Percentiles rank a stretch among this genome's conserved stretches.
These are phyloP conservation scores for Metschnikowia picachoensis DNA, from an alignment of 805 yeast genomes.

Conservation along the genomic window DNA sequence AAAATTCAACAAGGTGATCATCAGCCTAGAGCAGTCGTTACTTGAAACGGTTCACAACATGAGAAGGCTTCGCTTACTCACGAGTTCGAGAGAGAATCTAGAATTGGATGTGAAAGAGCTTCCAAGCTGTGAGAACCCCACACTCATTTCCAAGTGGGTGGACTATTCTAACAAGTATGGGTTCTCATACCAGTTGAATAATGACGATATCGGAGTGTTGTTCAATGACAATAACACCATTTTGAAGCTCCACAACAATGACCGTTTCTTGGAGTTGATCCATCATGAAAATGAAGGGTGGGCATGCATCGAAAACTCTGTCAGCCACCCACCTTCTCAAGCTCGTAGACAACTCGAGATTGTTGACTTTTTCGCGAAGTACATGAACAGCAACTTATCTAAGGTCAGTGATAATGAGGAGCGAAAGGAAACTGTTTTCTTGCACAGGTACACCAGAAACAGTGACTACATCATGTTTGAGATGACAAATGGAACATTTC, in stretches of 20 bases:
- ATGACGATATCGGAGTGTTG: constrained; percentile 85
- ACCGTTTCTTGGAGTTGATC: constrained; percentile 60
- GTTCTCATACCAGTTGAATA: constrained; percentile 85
- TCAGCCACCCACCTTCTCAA: constrained; percentile 41
- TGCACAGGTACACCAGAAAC: constrained; percentile 79
- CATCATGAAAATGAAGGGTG: constrained; percentile 43
- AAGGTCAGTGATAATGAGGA: constrained; percentile 68
- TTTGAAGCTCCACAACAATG: constrained; percentile 61
- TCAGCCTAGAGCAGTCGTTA: constrained; percentile 34
- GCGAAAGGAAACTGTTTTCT: constrained; percentile 64
- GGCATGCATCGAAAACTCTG: constrained; percentile 44
- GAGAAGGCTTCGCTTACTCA: constrained; percentile 40
- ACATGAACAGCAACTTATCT: constrained; percentile 87
- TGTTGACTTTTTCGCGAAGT: constrained; percentile 82
- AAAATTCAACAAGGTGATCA: constrained; percentile 36
- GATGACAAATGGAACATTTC: constrained; percentile 86
- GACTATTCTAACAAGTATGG: constrained; percentile 96
- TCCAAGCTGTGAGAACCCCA: constrained; percentile 53
- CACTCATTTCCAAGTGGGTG: constrained; percentile 91
- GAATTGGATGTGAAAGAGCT: constrained; percentile 32
- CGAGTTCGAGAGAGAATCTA: constrained; percentile 22
- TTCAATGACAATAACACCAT: constrained; percentile 84
- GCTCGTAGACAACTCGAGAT: constrained; percentile 74
- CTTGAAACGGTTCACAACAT: constrained; percentile 36
- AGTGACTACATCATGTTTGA: constrained; percentile 86